Evolutionary conservation across 306 rosid genomes (phyloP).

Genomic region (Prunus persica): DNA sequence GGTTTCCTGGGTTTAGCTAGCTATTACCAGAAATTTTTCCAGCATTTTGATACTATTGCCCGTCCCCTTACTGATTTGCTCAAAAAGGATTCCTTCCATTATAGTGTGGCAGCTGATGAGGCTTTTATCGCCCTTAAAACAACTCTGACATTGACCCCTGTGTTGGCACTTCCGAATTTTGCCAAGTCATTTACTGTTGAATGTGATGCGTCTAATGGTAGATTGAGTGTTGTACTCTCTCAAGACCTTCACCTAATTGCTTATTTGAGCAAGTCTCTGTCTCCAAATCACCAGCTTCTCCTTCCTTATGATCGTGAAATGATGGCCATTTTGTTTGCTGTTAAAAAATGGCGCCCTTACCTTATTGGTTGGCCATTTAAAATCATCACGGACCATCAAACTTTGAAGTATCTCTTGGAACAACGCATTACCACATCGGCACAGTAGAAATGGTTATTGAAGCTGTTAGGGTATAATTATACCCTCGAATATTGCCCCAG

Average conservation of each 20-base stretch:
- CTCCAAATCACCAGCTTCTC: rapidly evolving
- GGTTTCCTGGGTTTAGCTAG: neutral
- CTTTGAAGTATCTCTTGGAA: neutral
- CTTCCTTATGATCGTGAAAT: neutral
- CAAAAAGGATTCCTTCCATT: neutral
- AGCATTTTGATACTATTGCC: neutral
- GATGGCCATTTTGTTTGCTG: neutral
- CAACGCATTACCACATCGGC: neutral
- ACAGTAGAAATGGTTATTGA: neutral
- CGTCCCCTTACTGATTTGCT: rapidly evolving
- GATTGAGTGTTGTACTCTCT: neutral
- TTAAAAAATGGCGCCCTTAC: neutral
- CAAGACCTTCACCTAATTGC: neutral
- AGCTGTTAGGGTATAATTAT: neutral
- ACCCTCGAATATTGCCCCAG: rapidly evolving
- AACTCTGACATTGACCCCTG: neutral
- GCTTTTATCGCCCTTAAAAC: rapidly evolving
- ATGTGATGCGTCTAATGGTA: rapidly evolving
- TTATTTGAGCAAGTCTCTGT: neutral
- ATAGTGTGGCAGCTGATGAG: rapidly evolving
- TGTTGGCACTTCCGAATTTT: neutral
- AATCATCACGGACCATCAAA: neutral
- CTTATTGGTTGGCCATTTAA: rapidly evolving
- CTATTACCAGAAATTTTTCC: neutral
- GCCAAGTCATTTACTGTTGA: neutral